Conservation (phyloP, 768 basidiomycete genomes). For the Cystobasidium tubakii region DNA sequence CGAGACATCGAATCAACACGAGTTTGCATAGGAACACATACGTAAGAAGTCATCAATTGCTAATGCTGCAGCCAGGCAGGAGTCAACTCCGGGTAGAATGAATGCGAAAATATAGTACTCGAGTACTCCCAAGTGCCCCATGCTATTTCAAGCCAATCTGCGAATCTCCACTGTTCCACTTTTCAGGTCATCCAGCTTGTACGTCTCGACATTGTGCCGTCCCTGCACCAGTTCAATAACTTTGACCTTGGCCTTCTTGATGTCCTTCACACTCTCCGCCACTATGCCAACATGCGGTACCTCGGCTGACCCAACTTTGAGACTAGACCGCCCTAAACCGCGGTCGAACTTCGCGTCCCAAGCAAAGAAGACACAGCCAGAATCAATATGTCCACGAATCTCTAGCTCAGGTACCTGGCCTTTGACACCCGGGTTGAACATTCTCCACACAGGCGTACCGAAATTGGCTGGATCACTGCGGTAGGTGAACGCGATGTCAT, state of each 20-base stretch:
- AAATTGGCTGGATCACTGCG: slow-evolving; percentile 23
- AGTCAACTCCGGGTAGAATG: not conserved
- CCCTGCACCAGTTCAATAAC: slow-evolving; percentile 28
- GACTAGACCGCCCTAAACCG: slow-evolving; percentile 22
- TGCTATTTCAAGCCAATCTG: slow-evolving; percentile 8
- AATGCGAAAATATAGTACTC: not conserved
- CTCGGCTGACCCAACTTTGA: slow-evolving; percentile 24
- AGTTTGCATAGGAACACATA: not conserved
- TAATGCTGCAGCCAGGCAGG: not conserved
- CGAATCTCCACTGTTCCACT: slow-evolving; percentile 27
- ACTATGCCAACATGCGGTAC: slow-evolving; percentile 30
- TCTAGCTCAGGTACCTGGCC: slow-evolving; percentile 15
- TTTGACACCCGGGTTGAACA: slow-evolving; percentile 15
- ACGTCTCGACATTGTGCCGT: slow-evolving; percentile 18
- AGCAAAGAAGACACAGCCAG: slow-evolving; percentile 40
- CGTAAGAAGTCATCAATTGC: not conserved
- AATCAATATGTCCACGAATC: slow-evolving; percentile 28
- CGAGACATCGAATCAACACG: not conserved
- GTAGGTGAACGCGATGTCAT: slow-evolving; percentile 26
- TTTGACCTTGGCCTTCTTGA: slow-evolving; percentile 35
- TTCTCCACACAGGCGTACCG: slow-evolving; percentile 14
- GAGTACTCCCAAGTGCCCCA: not conserved
- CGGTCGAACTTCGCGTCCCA: slow-evolving; percentile 44
- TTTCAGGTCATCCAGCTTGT: slow-evolving; percentile 34
- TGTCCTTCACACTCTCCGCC: slow-evolving; percentile 21